Base-by-base conservation (phyloP, 139 green algal species). In the Chlorella sp. region DNA sequence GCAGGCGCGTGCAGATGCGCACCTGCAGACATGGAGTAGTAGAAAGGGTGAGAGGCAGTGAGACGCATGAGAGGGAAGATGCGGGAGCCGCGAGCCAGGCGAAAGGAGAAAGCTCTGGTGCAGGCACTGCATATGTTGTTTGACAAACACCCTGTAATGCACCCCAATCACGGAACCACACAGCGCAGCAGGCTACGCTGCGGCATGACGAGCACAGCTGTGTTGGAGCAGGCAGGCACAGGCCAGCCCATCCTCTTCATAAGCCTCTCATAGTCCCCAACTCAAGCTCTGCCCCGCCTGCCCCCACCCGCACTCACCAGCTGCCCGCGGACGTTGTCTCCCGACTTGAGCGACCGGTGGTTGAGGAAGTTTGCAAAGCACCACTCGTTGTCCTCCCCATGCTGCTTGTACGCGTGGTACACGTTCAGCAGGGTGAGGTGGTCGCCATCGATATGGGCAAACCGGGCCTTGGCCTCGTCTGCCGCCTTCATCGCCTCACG, bases 381-480 rank as follows among this genome's bases (percentile, higher is more conserved):
- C 98, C 97, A 99, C 48, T 97, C 90, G 48, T 71, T 32, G 88
- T 97, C 94, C 87, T 98, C 95, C 24, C 90, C 91, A 77, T 98
- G 95, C 92, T 97, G 96, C 93, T 99, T 99, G 93, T 96, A 99
- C 3, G 98, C 98, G 91, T 99, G 97, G 94, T 98, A 99, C 64
- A 99, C 98, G 90, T 99, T 99, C 61, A 99, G 94, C 88, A 99
- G 94, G 24, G 98, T 99, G 64, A 99, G 90, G 93, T 99, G 98
- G 95, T 99, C 98, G 53, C 98, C 98, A 88, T 99, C 98, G 34
- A 99, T 95, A 92, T 99, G 98, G 32, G 96, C 94, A 92, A 99
- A 99, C 12, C 93, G 91, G 11, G 96, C 96, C 94, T 99, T 99
- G 90, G 97, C 96, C 90, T 99, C 98, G 82, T 99, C 98, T 18